Percentiles rank a stretch among this genome's conserved stretches.
Evolutionary conservation across 2,329 filamentous ascomycete species (phyloP).

Genomic region (Claviceps citrina): DNA sequence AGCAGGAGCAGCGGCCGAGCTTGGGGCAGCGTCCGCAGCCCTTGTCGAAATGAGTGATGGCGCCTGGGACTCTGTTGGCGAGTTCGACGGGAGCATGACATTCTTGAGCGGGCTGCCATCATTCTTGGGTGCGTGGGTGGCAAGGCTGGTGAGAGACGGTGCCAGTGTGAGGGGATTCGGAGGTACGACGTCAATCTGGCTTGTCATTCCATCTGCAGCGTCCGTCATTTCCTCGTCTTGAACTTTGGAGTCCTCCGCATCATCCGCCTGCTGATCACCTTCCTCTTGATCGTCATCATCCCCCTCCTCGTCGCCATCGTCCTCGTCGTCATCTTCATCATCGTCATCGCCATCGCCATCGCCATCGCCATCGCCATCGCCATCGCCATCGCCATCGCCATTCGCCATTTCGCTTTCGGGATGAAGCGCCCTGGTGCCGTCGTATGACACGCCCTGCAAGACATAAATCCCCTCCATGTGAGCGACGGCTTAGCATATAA

Average conservation of each 20-base stretch:
- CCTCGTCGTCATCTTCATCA: conserved; percentile 30
- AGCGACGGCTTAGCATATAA: neutral
- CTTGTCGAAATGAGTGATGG: conserved; percentile 1
- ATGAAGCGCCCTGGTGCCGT: conserved; percentile 28
- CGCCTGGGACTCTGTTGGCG: conserved; percentile 24
- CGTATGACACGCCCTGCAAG: conserved; percentile 25
- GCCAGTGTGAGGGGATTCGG: conserved; percentile 18
- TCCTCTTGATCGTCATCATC: conserved; percentile 33
- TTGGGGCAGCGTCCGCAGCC: neutral
- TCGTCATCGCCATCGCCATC: conserved; percentile 30
- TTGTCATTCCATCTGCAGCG: conserved; percentile 14
- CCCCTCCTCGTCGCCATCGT: conserved; percentile 31
- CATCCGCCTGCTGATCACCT: conserved; percentile 29
- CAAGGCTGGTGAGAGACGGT: conserved; percentile 15
- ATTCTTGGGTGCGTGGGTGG: conserved; percentile 18
- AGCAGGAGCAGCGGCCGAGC: neutral
- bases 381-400: conserved; percentile 29
- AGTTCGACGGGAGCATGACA: conserved; percentile 31
- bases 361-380: conserved; percentile 20
- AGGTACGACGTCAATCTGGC: conserved; percentile 9
- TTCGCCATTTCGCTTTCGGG: conserved; percentile 41
- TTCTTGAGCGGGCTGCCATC: conserved; percentile 41
- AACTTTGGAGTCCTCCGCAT: conserved; percentile 23
- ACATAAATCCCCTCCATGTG: neutral
- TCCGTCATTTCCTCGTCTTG: conserved; percentile 26